These are phyloP conservation scores for Dissophora globulifera DNA, from an alignment of 192 early-diverging fungal genomes.

Conservation along the genomic window DNA sequence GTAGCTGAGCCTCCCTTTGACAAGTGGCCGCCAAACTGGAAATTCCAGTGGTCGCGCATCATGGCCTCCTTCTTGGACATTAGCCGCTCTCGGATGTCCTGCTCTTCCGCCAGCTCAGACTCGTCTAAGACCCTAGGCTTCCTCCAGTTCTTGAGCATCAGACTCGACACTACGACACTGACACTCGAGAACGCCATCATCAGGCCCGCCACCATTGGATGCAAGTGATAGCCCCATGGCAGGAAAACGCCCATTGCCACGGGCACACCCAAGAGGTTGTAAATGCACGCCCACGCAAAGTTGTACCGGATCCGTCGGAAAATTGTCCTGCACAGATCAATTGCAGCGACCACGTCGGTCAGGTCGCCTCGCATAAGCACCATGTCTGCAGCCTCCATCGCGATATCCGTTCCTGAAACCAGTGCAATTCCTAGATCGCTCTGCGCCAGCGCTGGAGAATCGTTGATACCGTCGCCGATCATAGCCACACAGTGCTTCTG, in stretches of 20 bases:
- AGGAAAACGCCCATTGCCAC: slow-evolving; percentile 92
- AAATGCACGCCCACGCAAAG: slow-evolving; percentile 89
- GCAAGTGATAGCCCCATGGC: slow-evolving; percentile 86
- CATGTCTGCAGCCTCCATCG: slow-evolving; percentile 92
- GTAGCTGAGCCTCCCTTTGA: not conserved
- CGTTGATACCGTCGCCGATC: slow-evolving; percentile 98
- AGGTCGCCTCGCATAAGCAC: slow-evolving; percentile 93
- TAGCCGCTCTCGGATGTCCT: slow-evolving; percentile 9
- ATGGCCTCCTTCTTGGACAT: not conserved
- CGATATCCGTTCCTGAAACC: slow-evolving; percentile 93
- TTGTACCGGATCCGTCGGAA: slow-evolving; percentile 88
- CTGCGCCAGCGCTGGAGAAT: slow-evolving; percentile 89
- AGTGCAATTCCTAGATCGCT: slow-evolving; percentile 91
- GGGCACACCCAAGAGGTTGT: slow-evolving; percentile 92
- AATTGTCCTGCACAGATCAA: slow-evolving; percentile 87
- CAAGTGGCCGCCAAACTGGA: slow-evolving; percentile 7
- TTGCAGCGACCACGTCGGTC: slow-evolving; percentile 83
- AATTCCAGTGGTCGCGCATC: slow-evolving; percentile 19
- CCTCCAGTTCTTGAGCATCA: slow-evolving; percentile 81
- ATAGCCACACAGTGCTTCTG: slow-evolving; percentile 78
- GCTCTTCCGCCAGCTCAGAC: slow-evolving; percentile 53
- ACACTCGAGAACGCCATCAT: slow-evolving; percentile 95
- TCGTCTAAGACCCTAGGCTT: slow-evolving; percentile 41
- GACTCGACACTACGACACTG: slow-evolving; percentile 89
- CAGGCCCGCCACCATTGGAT: slow-evolving; percentile 92